Conservation (phyloP, 345 rosid species). For the Noccaea bulbosa region DNA sequence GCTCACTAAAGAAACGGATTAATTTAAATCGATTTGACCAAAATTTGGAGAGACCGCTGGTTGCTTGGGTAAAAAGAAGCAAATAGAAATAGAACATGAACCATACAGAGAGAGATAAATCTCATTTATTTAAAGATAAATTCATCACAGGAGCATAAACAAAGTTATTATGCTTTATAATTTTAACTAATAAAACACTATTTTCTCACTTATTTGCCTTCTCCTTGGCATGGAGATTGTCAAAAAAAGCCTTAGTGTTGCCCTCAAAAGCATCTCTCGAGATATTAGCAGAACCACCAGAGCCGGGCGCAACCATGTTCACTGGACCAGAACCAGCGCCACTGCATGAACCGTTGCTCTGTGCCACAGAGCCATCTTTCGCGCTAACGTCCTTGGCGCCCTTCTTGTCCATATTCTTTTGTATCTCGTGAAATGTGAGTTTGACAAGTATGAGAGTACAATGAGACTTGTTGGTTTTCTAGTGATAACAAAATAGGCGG, state of each 20-base stretch:
- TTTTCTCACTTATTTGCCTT: constrained; percentile 9
- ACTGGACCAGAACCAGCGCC: background rate
- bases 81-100: background rate
- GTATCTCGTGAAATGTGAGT: background rate
- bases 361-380: constrained; percentile 18
- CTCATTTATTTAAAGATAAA: constrained; percentile 21
- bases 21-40: too few species aligned
- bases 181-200: background rate
- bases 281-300: constrained; percentile 20
- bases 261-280: constrained; percentile 27
- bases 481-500: background rate
- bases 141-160: background rate
- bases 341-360: constrained; percentile 6
- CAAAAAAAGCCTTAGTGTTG: constrained; percentile 21
- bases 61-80: background rate
- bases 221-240: constrained; percentile 24
- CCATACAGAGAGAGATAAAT: background rate
- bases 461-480: background rate
- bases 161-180: background rate
- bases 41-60: too few species aligned
- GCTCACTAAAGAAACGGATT: too few species aligned
- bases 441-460: background rate
- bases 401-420: constrained; percentile 29
- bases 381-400: background rate
- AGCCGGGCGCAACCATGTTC: constrained; percentile 31